These are phyloP conservation scores for Fusarium graminum DNA, from an alignment of 2,329 filamentous ascomycete species.

Conservation along the genomic window DNA sequence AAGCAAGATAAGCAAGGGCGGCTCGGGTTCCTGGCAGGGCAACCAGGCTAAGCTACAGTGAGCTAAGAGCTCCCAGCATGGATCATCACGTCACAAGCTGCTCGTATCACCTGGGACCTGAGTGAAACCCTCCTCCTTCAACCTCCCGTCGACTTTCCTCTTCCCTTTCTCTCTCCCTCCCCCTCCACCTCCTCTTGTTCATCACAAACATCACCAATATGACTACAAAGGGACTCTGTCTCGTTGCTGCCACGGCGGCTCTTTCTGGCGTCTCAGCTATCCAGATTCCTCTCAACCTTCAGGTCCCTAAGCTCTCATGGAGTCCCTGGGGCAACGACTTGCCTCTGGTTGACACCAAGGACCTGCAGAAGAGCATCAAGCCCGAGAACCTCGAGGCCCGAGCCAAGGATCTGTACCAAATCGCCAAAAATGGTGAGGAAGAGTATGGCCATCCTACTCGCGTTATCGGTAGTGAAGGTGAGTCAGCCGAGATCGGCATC, in stretches of 20 bases:
- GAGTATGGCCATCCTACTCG: slow-evolving; percentile 78
- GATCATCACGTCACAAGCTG: slow-evolving; percentile 37
- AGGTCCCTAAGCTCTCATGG: slow-evolving; percentile 38
- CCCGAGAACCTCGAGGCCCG: slow-evolving; percentile 68
- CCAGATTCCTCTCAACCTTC: slow-evolving; percentile 45
- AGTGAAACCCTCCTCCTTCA: slow-evolving; percentile 26
- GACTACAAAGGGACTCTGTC: slow-evolving; percentile 44
- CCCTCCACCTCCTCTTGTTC: not conserved
- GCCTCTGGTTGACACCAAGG: slow-evolving; percentile 65
- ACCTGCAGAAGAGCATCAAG: slow-evolving; percentile 69
- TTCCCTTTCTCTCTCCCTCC: not conserved
- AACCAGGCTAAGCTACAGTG: slow-evolving; percentile 35
- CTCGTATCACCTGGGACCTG: slow-evolving; percentile 37
- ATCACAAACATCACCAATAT: slow-evolving; percentile 22
- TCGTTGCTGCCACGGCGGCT: slow-evolving; percentile 49
- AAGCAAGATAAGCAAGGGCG: slow-evolving; percentile 41
- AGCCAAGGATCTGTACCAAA: slow-evolving; percentile 71
- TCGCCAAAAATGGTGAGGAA: slow-evolving; percentile 69
- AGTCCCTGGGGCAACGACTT: slow-evolving; percentile 42
- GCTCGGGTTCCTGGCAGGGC: slow-evolving; percentile 42
- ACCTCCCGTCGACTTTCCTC: not conserved
- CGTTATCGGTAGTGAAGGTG: slow-evolving; percentile 76
- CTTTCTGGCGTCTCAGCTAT: slow-evolving; percentile 47
- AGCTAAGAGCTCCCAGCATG: slow-evolving; percentile 22
- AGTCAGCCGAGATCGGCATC: slow-evolving; percentile 28